These are phyloP conservation scores for Pelargonium exstipulatum DNA, from an alignment of 441 rosid species.

Conservation along the genomic window DNA sequence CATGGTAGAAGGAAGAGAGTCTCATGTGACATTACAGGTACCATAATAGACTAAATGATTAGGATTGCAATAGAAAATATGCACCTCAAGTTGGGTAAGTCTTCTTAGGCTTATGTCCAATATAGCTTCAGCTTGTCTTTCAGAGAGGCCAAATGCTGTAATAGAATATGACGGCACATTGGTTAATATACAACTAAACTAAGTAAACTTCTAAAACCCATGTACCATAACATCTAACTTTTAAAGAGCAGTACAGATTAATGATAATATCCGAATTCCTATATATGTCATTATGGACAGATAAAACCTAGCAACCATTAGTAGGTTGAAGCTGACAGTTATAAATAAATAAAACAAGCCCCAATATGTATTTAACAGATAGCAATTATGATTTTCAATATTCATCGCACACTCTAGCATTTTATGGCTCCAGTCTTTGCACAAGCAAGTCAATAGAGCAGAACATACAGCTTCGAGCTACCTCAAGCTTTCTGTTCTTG, in stretches of 20 bases:
- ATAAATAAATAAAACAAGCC: too few relatives aligned
- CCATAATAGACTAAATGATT: constrained; percentile 10
- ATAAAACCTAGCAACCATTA: background rate
- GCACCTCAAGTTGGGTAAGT: constrained; percentile 79
- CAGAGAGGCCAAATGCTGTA: constrained; percentile 69
- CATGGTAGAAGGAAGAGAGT: constrained; percentile 17
- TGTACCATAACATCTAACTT: background rate
- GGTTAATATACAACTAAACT: background rate
- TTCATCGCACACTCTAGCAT: too few relatives aligned
- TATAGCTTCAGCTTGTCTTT: constrained; percentile 85
- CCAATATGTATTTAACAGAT: too few relatives aligned
- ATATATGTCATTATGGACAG: background rate
- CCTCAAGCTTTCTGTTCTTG: too few relatives aligned
- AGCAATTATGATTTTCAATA: too few relatives aligned
- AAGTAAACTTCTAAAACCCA: background rate
- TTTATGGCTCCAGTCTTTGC: too few relatives aligned
- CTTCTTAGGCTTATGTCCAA: constrained; percentile 79
- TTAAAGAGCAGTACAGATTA: background rate
- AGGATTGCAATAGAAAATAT: constrained; percentile 7
- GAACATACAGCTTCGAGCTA: too few relatives aligned
- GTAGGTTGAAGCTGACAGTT: background rate
- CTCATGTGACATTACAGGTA: constrained; percentile 9
- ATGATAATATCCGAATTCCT: background rate
- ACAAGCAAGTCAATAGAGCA: too few relatives aligned
- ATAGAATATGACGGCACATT: background rate